phyloP scores from a whole-genome alignment of 2,329 filamentous ascomycete species.

The Curvularia eragrostidis region DNA sequence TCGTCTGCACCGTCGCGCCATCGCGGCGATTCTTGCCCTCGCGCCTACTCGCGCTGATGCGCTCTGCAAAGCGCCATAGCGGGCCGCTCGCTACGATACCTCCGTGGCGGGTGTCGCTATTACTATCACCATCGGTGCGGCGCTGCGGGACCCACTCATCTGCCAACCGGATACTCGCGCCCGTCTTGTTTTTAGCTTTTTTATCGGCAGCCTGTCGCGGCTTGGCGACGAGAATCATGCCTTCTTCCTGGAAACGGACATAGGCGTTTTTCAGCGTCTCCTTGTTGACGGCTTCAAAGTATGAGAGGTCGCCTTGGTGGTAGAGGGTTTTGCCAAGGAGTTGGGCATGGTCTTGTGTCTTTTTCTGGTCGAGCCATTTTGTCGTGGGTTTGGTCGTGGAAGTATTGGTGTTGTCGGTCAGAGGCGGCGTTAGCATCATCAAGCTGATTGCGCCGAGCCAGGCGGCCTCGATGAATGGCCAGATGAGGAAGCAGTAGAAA shows the following conservation, averaged over 20 bases:
- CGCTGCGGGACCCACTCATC: conserved; percentile 76
- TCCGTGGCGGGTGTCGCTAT: conserved; percentile 63
- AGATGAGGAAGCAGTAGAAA: conserved; percentile 98
- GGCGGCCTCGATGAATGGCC: conserved; percentile 94
- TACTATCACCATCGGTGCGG: conserved; percentile 59
- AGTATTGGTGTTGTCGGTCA: conserved; percentile 35
- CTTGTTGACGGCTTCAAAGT: conserved; percentile 98
- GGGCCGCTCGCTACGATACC: conserved; percentile 71
- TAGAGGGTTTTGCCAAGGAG: conserved; percentile 92
- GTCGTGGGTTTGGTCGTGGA: conserved; percentile 18
- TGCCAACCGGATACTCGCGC: conserved; percentile 68
- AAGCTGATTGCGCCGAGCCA: conserved; percentile 92
- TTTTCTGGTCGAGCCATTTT: conserved; percentile 77
- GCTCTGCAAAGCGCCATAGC: conserved; percentile 90
- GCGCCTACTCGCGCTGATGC: conserved; percentile 79
- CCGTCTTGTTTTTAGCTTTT: conserved; percentile 54
- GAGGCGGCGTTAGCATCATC: conserved; percentile 81
- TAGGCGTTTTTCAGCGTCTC: conserved; percentile 96
- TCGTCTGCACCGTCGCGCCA: conserved; percentile 82
- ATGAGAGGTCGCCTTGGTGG: conserved; percentile 94
- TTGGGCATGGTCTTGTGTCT: conserved; percentile 82
- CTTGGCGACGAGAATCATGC: conserved; percentile 78
- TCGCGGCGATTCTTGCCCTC: conserved; percentile 98
- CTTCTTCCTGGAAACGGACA: conserved; percentile 85
- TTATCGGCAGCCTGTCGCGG: conserved; percentile 60